Evolutionary conservation across 768 basidiomycete genomes (phyloP).

Genomic region (Mrakia frigida): DNA sequence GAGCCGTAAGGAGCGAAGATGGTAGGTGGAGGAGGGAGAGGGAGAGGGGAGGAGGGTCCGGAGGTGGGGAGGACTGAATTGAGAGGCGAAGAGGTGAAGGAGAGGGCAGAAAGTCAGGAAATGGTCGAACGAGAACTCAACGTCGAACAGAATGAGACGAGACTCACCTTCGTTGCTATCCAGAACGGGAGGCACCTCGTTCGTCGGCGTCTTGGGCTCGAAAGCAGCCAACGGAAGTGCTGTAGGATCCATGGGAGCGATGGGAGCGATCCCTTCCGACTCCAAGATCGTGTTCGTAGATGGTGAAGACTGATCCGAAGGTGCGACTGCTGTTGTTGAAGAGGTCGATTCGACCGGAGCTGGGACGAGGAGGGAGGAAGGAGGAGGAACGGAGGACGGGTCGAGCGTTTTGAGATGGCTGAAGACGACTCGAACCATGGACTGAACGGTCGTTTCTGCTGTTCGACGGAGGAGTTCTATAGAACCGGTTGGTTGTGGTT

Average conservation of each 20-base stretch:
- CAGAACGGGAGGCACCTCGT: background rate
- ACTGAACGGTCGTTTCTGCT: conserved; percentile 83
- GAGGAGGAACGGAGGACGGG: conserved; percentile 11
- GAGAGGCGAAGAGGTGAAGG: too few species aligned
- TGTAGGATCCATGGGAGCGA: conserved; percentile 26
- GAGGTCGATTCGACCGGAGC: background rate
- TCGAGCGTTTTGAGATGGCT: conserved; percentile 51
- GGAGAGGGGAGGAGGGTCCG: background rate
- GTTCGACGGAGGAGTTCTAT: conserved; percentile 79
- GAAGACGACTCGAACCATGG: conserved; percentile 77
- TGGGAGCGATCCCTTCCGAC: conserved; percentile 1
- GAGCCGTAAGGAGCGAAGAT: conserved; percentile 63
- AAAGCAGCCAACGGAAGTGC: conserved; percentile 3
- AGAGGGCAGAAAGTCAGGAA: background rate
- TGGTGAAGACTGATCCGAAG: background rate
- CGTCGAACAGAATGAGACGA: background rate
- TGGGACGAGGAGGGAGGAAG: too few species aligned
- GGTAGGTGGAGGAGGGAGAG: background rate
- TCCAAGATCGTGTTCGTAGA: background rate
- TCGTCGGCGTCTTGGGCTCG: background rate
- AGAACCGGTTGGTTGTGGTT: too few species aligned
- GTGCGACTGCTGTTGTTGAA: background rate
- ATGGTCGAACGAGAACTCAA: too few species aligned
- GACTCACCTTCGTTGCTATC: background rate
- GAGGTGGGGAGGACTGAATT: too few species aligned